These are phyloP conservation scores for Colletotrichum incanum DNA, from an alignment of 2,329 filamentous ascomycete genomes.

Conservation along the genomic window DNA sequence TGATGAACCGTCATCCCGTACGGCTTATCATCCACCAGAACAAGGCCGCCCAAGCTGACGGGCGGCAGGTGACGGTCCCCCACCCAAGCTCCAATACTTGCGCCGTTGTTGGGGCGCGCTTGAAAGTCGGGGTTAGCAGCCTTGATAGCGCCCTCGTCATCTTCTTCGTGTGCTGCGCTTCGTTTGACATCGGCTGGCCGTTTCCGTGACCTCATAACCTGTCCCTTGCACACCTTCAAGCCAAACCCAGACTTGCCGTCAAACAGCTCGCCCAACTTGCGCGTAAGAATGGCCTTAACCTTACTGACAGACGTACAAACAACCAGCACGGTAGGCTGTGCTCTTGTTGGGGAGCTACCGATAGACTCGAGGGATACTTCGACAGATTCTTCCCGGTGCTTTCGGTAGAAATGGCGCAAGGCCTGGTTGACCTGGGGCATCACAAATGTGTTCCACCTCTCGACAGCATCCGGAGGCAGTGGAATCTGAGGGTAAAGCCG, in stretches of 20 bases:
- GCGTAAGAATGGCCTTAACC: conserved; percentile 79
- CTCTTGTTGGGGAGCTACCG: conserved; percentile 76
- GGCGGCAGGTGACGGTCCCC: conserved; percentile 89
- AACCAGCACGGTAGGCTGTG: conserved; percentile 81
- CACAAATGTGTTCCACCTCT: conserved; percentile 80
- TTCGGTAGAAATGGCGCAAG: conserved; percentile 79
- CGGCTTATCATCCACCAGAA: conserved; percentile 86
- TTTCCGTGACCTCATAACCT: conserved; percentile 74
- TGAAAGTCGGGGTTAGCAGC: conserved; percentile 84
- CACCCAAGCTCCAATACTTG: conserved; percentile 93
- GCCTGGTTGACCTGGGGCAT: conserved; percentile 83
- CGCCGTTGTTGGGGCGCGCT: conserved; percentile 83
- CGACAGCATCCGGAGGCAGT: conserved; percentile 73
- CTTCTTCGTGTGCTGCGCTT: conserved; percentile 59
- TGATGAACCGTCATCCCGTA: conserved; percentile 98
- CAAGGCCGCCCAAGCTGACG: conserved; percentile 90
- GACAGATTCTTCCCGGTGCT: conserved; percentile 79
- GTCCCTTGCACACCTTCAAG: conserved; percentile 81
- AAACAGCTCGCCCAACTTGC: conserved; percentile 76
- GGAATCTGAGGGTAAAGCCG: conserved; percentile 74
- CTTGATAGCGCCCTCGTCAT: conserved; percentile 55
- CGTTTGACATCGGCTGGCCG: conserved; percentile 49
- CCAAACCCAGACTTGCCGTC: conserved; percentile 74
- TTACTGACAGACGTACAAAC: conserved; percentile 83
- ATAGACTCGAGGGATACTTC: conserved; percentile 85